Evolutionary conservation across 2,329 filamentous ascomycete genomes (phyloP).

Genomic region (Phyllosticta ampelicida): DNA sequence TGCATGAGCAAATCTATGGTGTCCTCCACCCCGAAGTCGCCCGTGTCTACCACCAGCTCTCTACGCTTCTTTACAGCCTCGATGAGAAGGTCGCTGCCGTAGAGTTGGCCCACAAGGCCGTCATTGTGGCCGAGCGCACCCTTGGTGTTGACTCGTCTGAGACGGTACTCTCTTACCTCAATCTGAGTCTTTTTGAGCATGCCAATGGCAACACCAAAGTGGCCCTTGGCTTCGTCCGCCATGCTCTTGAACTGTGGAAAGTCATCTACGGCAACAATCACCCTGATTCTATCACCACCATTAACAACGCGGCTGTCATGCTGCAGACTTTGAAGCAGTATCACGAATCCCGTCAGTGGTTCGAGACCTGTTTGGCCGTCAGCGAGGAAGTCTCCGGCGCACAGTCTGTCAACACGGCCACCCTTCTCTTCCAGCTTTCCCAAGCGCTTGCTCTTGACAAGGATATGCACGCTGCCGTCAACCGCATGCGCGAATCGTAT

Average conservation of each 20-base stretch:
- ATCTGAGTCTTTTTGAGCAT: slow-evolving; percentile 88
- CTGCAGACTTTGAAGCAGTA: slow-evolving; percentile 91
- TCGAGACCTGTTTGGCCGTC: slow-evolving; percentile 80
- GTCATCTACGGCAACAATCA: slow-evolving; percentile 89
- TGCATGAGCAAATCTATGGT: slow-evolving; percentile 98
- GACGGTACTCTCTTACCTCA: slow-evolving; percentile 90
- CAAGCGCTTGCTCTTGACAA: slow-evolving; percentile 93
- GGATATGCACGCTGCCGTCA: slow-evolving; percentile 83
- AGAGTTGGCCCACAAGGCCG: slow-evolving; percentile 90
- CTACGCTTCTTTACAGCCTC: slow-evolving; percentile 94
- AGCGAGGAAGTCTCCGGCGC: slow-evolving; percentile 86
- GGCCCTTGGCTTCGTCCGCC: slow-evolving; percentile 80
- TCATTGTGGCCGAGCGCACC: slow-evolving; percentile 90
- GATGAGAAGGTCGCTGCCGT: slow-evolving; percentile 95
- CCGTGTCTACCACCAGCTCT: slow-evolving; percentile 85
- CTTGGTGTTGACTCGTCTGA: slow-evolving; percentile 88
- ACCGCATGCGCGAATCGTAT: slow-evolving; percentile 91
- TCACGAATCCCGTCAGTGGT: slow-evolving; percentile 91
- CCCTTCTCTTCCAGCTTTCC: slow-evolving; percentile 90
- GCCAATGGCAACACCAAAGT: slow-evolving; percentile 79
- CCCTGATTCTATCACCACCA: slow-evolving; percentile 94
- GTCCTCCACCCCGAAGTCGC: slow-evolving; percentile 95
- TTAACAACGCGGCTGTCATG: slow-evolving; percentile 99
- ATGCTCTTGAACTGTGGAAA: slow-evolving; percentile 93
- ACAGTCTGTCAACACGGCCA: slow-evolving; percentile 85